Percentiles rank a stretch among this genome's conserved stretches.
These are phyloP conservation scores for Leucosporidium creatinivorum DNA, from an alignment of 768 basidiomycete genomes.

Conservation along the genomic window DNA sequence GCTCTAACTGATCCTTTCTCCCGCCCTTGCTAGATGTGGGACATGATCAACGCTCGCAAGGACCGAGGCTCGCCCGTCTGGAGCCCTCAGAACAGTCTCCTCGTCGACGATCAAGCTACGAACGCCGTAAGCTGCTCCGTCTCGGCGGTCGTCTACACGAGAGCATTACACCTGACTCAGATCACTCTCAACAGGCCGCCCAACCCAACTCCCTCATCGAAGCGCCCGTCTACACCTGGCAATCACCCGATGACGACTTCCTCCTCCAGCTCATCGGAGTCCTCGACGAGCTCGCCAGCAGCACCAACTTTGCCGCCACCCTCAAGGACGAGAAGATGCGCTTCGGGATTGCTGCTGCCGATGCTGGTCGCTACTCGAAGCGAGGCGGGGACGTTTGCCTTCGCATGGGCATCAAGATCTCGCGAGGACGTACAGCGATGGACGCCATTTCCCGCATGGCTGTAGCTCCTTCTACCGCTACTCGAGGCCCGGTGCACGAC, in stretches of 20 bases:
- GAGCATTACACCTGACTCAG: too few species aligned
- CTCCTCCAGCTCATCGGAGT: conserved; percentile 28
- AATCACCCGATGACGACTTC: conserved; percentile 21
- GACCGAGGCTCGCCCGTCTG: background rate
- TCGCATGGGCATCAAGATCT: conserved; percentile 17
- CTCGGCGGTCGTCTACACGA: too few species aligned
- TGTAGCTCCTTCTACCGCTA: background rate
- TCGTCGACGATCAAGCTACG: conserved; percentile 19
- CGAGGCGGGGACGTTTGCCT: conserved; percentile 1
- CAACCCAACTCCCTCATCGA: conserved; percentile 25
- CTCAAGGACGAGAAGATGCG: background rate
- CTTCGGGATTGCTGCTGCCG: background rate
- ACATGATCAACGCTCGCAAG: conserved; percentile 9
- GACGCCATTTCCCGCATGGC: background rate
- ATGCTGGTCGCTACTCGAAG: background rate
- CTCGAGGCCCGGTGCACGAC: too few species aligned
- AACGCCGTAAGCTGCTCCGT: too few species aligned
- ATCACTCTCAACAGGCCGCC: background rate
- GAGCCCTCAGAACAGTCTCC: conserved; percentile 6
- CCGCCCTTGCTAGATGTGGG: conserved; percentile 6
- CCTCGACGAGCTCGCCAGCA: conserved; percentile 17
- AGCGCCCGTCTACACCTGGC: conserved; percentile 13
- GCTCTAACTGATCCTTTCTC: background rate
- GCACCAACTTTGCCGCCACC: conserved; percentile 11
- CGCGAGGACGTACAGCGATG: too few species aligned